These are phyloP conservation scores for Starmerella roubikii DNA, from an alignment of 805 yeast species.

Conservation along the genomic window DNA sequence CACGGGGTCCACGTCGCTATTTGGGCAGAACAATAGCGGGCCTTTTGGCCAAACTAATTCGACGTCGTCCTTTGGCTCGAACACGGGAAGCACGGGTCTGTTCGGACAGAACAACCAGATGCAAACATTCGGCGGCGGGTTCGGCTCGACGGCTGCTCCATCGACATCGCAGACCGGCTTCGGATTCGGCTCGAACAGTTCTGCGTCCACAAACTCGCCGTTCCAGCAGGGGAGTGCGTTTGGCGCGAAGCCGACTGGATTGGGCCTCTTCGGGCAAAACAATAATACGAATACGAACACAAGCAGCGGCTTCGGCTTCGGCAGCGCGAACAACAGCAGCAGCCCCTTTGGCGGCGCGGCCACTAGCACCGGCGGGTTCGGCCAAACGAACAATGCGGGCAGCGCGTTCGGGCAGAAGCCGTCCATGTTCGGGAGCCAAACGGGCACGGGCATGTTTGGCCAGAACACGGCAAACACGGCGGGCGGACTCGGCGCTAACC, in stretches of 20 bases:
- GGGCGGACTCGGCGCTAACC: too few species aligned
- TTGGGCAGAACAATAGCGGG: background rate
- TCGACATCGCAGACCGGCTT: conserved; percentile 9
- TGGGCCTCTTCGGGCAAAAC: conserved; percentile 12
- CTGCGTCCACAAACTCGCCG: too few species aligned
- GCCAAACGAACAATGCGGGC: conserved; percentile 19
- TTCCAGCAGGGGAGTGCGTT: too few species aligned
- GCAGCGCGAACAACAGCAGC: conserved; percentile 1
- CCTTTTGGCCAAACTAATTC: background rate
- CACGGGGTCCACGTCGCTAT: background rate
- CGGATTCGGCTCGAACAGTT: too few species aligned
- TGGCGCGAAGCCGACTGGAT: too few species aligned
- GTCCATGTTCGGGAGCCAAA: conserved; percentile 1
- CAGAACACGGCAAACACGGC: too few species aligned
- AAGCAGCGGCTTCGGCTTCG: background rate
- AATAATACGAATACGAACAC: conserved; percentile 3
- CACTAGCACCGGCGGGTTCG: conserved; percentile 23
- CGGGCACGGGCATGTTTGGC: conserved; percentile 10
- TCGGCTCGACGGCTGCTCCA: conserved; percentile 1
- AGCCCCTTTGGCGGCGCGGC: background rate
- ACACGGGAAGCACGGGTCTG: background rate
- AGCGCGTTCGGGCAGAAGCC: conserved; percentile 2
- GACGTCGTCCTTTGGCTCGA: background rate
- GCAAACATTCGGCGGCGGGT: background rate
- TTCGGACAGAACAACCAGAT: conserved; percentile 1